Evolutionary conservation across 345 rosid genomes (phyloP).

Genomic region (Excoecaria agallocha): DNA sequence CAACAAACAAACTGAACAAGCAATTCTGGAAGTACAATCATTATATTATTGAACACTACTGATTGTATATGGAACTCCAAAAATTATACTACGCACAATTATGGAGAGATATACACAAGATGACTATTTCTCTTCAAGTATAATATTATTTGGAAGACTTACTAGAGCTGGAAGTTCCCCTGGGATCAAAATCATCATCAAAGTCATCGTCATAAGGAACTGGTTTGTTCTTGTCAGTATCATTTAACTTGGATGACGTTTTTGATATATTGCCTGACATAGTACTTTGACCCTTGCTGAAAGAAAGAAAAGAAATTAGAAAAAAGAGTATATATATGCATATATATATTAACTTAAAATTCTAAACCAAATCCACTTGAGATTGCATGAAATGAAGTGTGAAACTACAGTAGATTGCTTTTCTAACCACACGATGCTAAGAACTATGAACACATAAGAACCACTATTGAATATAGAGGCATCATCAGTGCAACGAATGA

Average conservation of each 20-base stretch:
- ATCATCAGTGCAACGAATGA: background rate
- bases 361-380: background rate
- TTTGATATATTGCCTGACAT: constrained; percentile 41
- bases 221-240: constrained; percentile 40
- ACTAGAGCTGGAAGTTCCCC: constrained; percentile 76
- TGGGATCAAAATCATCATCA: constrained; percentile 91
- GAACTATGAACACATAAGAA: background rate
- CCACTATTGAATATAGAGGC: background rate
- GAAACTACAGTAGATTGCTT: background rate
- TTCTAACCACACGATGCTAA: background rate
- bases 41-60: background rate
- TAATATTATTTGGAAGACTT: constrained; percentile 32
- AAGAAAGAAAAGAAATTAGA: background rate
- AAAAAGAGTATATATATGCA: background rate
- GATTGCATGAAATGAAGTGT: background rate
- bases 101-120: background rate
- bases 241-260: constrained; percentile 37
- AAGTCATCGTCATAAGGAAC: constrained; percentile 51
- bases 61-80: background rate
- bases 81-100: background rate
- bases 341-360: background rate
- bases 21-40: background rate
- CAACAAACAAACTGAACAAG: background rate
- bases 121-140: constrained; percentile 3
- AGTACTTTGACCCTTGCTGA: constrained; percentile 64